These are phyloP conservation scores for Barnettozyma californica DNA, from an alignment of 805 yeast genomes.

Conservation along the genomic window DNA sequence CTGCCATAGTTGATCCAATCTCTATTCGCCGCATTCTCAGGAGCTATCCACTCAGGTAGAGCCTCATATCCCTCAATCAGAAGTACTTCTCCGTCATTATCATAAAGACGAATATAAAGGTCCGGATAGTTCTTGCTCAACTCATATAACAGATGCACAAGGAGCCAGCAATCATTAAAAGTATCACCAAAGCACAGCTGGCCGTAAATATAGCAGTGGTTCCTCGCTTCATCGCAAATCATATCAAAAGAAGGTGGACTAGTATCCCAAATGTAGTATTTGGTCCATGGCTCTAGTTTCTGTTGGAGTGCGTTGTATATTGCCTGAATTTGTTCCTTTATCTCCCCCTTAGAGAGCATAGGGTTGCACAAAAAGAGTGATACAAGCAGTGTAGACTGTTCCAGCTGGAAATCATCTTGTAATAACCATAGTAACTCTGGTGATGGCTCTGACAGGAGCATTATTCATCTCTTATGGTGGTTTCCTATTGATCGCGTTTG, in stretches of 20 bases:
- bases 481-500: background rate
- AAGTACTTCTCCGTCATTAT: conserved; percentile 53
- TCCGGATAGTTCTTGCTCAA: conserved; percentile 31
- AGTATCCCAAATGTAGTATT: conserved; percentile 38
- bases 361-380: conserved; percentile 29
- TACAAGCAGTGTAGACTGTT: conserved; percentile 21
- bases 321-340: conserved; percentile 9
- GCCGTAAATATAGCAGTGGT: conserved; percentile 27
- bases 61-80: conserved; percentile 43
- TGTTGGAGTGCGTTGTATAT: conserved; percentile 19
- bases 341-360: conserved; percentile 19
- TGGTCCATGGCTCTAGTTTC: conserved; percentile 32
- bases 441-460: conserved; percentile 2
- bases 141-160: conserved; percentile 35
- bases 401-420: background rate
- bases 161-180: conserved; percentile 40
- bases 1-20: conserved; percentile 45
- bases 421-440: conserved; percentile 15
- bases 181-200: conserved; percentile 39
- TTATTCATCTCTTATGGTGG: background rate
- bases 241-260: conserved; percentile 13
- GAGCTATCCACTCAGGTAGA: conserved; percentile 44
- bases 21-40: conserved; percentile 43
- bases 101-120: conserved; percentile 41
- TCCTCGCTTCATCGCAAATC: conserved; percentile 1